Evolutionary conservation across 225 moss, liverwort and hornwort species (phyloP).

Genomic region (Climacium dendroides): DNA sequence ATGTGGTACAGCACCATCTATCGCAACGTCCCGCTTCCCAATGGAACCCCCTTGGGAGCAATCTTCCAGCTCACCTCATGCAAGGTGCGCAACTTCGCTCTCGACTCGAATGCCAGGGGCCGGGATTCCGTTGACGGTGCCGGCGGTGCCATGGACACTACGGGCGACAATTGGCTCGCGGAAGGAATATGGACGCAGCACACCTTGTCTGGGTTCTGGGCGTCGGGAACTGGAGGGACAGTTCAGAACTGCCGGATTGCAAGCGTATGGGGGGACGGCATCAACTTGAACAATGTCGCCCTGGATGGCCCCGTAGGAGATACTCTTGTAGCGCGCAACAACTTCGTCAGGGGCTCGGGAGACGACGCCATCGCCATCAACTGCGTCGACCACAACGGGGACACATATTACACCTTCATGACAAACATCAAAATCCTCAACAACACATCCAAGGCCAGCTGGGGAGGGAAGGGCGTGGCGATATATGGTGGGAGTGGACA

Average conservation of each 20-base stretch:
- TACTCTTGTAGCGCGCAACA: not conserved
- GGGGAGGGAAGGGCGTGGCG: not conserved
- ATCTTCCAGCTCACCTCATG: not conserved
- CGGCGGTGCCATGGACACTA: constrained; percentile 1
- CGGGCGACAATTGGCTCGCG: not conserved
- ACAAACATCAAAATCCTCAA: not conserved
- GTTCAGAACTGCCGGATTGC: not conserved
- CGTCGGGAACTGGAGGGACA: not conserved
- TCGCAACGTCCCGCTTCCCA: not conserved
- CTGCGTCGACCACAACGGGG: not conserved
- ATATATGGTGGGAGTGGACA: not conserved
- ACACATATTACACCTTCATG: not conserved
- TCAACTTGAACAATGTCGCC: constrained; percentile 7
- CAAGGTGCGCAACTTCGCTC: not conserved
- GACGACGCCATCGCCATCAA: not conserved
- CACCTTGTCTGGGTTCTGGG: constrained; percentile 1
- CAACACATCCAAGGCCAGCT: not conserved
- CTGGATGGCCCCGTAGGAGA: not conserved
- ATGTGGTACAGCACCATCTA: constrained; percentile 4
- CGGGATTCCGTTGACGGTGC: not conserved
- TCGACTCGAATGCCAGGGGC: not conserved
- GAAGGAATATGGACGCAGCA: constrained; percentile 9
- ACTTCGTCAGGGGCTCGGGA: not conserved
- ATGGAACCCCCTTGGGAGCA: not conserved
- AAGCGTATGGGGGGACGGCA: not conserved